A percentile compares a stretch with the other conserved stretches of the same genome.
Conservation (phyloP, 768 basidiomycete species). For the Lentinula raphanica region DNA sequence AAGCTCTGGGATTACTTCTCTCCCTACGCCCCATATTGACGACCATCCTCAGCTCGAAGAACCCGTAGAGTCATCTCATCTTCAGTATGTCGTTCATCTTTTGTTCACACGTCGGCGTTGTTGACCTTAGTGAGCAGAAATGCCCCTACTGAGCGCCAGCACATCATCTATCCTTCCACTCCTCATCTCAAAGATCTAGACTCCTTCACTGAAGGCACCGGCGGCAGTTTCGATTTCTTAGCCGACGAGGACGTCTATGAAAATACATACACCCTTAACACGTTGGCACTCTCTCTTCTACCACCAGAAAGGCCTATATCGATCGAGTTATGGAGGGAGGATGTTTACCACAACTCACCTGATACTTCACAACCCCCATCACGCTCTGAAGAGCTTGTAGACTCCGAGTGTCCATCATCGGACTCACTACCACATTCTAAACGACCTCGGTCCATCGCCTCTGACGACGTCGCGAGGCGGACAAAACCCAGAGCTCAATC, state of each 20-base stretch:
- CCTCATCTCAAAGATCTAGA: constrained; percentile 52
- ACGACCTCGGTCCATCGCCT: constrained; percentile 33
- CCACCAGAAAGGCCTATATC: constrained; percentile 21
- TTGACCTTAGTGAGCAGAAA: constrained; percentile 16
- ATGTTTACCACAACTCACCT: constrained; percentile 21
- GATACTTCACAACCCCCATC: background rate
- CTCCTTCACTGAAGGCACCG: constrained; percentile 56
- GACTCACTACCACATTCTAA: constrained; percentile 23
- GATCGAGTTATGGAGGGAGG: constrained; percentile 41
- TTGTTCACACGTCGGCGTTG: background rate
- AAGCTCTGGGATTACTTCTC: constrained; percentile 26
- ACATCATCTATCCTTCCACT: constrained; percentile 30
- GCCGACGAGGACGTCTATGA: constrained; percentile 31
- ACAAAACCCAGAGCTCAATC: constrained; percentile 13
- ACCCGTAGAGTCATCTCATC: constrained; percentile 6
- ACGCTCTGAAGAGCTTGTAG: background rate
- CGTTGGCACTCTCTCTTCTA: constrained; percentile 25
- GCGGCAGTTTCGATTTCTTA: constrained; percentile 47
- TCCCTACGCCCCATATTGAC: constrained; percentile 24
- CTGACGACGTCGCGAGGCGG: constrained; percentile 25
- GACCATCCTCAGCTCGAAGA: background rate
- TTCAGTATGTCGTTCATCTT: constrained; percentile 12
- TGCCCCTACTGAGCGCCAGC: constrained; percentile 19
- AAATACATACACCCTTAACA: constrained; percentile 28
- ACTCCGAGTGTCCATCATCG: background rate